Conservation (phyloP, 2,329 filamentous ascomycete genomes). For the Fusarium continuum region DNA sequence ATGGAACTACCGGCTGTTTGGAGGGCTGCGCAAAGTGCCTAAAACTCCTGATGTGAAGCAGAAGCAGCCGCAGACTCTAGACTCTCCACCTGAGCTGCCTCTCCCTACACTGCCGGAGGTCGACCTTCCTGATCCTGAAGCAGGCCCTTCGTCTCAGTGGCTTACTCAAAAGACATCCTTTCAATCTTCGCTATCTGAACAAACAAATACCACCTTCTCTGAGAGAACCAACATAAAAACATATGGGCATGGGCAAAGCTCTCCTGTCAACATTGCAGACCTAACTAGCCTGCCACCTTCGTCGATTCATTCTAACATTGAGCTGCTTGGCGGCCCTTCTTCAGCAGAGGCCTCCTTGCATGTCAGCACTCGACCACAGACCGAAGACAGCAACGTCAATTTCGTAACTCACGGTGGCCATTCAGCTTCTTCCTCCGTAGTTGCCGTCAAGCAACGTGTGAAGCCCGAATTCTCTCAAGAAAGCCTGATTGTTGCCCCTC, state of each 20-base stretch:
- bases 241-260: conserved; percentile 60
- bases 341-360: conserved; percentile 53
- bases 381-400: conserved; percentile 58
- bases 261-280: conserved; percentile 46
- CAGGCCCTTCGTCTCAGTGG: conserved; percentile 30
- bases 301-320: conserved; percentile 60
- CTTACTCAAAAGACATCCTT: conserved; percentile 38
- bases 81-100: conserved; percentile 39
- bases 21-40: conserved; percentile 63
- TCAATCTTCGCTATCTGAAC: conserved; percentile 44
- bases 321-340: conserved; percentile 61
- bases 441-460: conserved; percentile 45
- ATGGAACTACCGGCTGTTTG: conserved; percentile 64
- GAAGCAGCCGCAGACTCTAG: conserved; percentile 47
- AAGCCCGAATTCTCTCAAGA: conserved; percentile 66
- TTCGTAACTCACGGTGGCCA: conserved; percentile 61
- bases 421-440: conserved; percentile 52
- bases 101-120: conserved; percentile 47
- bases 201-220: conserved; percentile 56
- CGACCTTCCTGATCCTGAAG: conserved; percentile 28
- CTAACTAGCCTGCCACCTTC: conserved; percentile 54
- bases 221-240: conserved; percentile 65
- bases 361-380: conserved; percentile 48
- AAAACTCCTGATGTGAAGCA: conserved; percentile 53
- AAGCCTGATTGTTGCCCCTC: conserved; percentile 66